These are phyloP conservation scores for Hygrophila difformis DNA, from an alignment of 257 asterid species.

Conservation along the genomic window DNA sequence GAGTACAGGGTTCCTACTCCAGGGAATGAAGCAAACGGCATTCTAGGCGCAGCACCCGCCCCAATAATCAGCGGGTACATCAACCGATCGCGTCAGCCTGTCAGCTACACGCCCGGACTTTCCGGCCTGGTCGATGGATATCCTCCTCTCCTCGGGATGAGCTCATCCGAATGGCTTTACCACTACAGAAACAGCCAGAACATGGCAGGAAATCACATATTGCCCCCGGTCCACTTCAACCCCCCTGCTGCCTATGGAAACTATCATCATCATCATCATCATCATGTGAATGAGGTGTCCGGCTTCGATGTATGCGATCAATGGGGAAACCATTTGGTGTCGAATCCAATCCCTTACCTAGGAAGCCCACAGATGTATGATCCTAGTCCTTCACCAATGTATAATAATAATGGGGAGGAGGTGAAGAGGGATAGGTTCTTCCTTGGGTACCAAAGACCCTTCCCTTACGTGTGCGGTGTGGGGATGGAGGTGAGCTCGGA, in stretches of 20 bases:
- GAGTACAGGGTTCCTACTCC: conserved; percentile 17
- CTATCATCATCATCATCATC: too few species aligned
- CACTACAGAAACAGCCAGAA: conserved; percentile 72
- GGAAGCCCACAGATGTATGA: conserved; percentile 35
- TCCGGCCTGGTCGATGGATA: conserved; percentile 44
- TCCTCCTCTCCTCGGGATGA: conserved; percentile 61
- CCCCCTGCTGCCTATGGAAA: conserved; percentile 28
- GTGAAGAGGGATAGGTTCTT: conserved; percentile 27
- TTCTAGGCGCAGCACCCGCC: conserved; percentile 66
- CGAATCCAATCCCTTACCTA: conserved; percentile 39
- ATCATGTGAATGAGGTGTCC: conserved; percentile 31
- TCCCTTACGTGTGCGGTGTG: conserved; percentile 39
- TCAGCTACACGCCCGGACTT: conserved; percentile 28
- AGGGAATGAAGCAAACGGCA: conserved; percentile 47
- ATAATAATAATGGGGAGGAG: conserved; percentile 35
- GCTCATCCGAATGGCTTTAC: conserved; percentile 93
- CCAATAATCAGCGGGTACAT: conserved; percentile 23
- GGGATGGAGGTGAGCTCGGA: conserved; percentile 42
- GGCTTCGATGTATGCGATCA: conserved; percentile 50
- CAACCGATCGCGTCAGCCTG: conserved; percentile 25
- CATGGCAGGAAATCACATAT: conserved; percentile 23
- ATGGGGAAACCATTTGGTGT: conserved; percentile 62
- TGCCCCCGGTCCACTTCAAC: conserved; percentile 32
- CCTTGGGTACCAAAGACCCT: conserved; percentile 47
- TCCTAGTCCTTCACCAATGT: conserved; percentile 23